Evolutionary conservation across 1,284 basidiomycete genomes (phyloP), one percentile per base, ranked within the genome.

Genomic region (Golubevia pallescens): DNA sequence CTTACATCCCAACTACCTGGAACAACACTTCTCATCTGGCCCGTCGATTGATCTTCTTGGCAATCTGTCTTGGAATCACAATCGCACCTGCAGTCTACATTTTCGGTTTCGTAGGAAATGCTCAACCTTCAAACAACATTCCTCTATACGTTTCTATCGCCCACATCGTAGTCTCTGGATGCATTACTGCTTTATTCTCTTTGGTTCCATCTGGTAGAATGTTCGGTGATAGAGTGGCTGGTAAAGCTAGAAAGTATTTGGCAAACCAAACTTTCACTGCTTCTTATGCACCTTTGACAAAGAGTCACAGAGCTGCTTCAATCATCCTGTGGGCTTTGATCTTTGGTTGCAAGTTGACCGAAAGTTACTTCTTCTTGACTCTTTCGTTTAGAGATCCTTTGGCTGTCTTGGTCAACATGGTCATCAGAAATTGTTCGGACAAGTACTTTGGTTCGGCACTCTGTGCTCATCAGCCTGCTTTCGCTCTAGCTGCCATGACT

Each of bases 221-320:
- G 74, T 85, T 85, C 61, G 82, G 82, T 21, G 82, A 85, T 62
- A 78, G 81, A 57, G 81, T 85, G 6, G 78, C 81, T 13, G 79
- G 80, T 69, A 81, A 80, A 69, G 77, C 78, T 55, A 77, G 82
- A 67, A 85, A 85, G 73, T 85, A 84, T 58, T 65, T 85, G 52
- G 82, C 82, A 61, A 85, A 81, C 70, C 82, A 85, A 74, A 85
- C 82, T 20, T 85, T 85, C 61, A 85, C 82, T 16, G 82, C 82
- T 8, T 77, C 75, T 61, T 85, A 80, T 65, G 78, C 82, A 28
- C 76, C 73, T 21, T 73, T 85, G 19, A 68, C 72, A 55, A 57
- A 60, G 55, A 74, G 65, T 32, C 81, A 77, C 66, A 75, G 82
- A 54, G 70, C 71, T 65, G 69, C 81, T 66, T 79, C 76, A 62